Evolutionary conservation across 768 basidiomycete genomes (phyloP).

Genomic region (Phanerochaete carnosa): DNA sequence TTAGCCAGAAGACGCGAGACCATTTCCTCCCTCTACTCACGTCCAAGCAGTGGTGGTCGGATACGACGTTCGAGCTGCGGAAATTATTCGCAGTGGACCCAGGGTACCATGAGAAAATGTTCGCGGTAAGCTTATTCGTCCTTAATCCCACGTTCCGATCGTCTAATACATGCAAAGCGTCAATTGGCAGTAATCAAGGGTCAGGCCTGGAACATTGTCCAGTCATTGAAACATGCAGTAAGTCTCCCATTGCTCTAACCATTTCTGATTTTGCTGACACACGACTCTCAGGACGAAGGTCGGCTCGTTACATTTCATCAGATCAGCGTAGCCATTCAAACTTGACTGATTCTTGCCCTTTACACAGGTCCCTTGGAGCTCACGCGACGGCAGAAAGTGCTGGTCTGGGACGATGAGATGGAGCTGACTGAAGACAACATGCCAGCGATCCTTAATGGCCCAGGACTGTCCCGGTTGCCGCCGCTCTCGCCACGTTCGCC

Average conservation of each 20-base stretch:
- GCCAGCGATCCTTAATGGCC: conserved; percentile 31
- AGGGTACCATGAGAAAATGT: conserved; percentile 90
- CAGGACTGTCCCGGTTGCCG: conserved; percentile 26
- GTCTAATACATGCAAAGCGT: conserved; percentile 39
- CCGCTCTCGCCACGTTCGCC: conserved; percentile 48
- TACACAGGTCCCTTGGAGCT: conserved; percentile 80
- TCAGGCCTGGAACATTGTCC: conserved; percentile 88
- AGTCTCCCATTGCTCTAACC: neutral
- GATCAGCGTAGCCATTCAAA: neutral
- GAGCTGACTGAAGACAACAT: conserved; percentile 59
- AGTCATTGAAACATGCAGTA: conserved; percentile 75
- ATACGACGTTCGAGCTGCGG: conserved; percentile 75
- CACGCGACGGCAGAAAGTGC: conserved; percentile 74
- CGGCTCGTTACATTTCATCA: conserved; percentile 4
- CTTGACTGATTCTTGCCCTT: neutral
- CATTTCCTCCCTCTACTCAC: conserved; percentile 82
- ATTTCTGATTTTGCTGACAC: neutral
- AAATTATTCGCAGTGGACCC: conserved; percentile 78
- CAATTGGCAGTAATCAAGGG: conserved; percentile 94
- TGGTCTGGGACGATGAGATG: conserved; percentile 87
- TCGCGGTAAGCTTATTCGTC: conserved; percentile 46
- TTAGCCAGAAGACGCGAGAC: conserved; percentile 75
- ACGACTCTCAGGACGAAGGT: conserved; percentile 69
- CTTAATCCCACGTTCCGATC: neutral
- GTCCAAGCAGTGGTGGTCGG: conserved; percentile 87